A percentile compares a stretch with the other conserved stretches of the same genome.
Evolutionary conservation across 768 basidiomycete genomes (phyloP).

Genomic region (Collybiopsis luxurians): DNA sequence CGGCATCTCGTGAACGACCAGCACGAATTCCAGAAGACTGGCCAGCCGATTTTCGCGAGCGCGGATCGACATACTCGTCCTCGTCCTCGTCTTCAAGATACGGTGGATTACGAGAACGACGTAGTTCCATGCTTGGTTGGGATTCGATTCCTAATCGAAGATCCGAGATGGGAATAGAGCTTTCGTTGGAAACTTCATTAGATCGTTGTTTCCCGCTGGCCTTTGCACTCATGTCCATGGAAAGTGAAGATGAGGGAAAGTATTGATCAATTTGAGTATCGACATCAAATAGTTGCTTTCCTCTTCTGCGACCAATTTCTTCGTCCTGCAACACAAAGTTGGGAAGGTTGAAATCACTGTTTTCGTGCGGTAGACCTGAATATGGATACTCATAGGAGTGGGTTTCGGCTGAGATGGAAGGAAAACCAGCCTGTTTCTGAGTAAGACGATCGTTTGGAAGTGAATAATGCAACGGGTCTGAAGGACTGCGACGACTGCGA

Average conservation of each 20-base stretch:
- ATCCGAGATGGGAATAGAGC: conserved; percentile 1
- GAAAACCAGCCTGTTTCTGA: background rate
- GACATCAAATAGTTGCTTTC: conserved; percentile 2
- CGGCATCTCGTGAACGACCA: background rate
- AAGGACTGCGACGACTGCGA: background rate
- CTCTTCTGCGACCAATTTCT: conserved; percentile 2
- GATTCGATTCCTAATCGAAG: background rate
- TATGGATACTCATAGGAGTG: background rate
- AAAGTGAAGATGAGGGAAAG: background rate
- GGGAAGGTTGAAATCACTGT: too few species aligned
- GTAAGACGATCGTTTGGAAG: background rate
- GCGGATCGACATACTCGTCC: background rate
- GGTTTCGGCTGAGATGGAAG: background rate
- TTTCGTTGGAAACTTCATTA: background rate
- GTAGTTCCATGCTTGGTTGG: background rate
- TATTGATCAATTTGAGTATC: background rate
- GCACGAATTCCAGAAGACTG: background rate
- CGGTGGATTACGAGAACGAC: conserved; percentile 1
- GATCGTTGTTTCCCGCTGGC: conserved; percentile 5
- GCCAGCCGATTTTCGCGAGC: background rate
- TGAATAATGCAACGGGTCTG: background rate
- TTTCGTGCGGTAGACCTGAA: too few species aligned
- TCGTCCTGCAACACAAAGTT: background rate
- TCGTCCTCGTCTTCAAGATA: background rate
- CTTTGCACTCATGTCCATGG: conserved; percentile 2